Evolutionary conservation across 352 stramenopile species (phyloP), one percentile per base, ranked within the genome.

Genomic region (Albugo candida): DNA sequence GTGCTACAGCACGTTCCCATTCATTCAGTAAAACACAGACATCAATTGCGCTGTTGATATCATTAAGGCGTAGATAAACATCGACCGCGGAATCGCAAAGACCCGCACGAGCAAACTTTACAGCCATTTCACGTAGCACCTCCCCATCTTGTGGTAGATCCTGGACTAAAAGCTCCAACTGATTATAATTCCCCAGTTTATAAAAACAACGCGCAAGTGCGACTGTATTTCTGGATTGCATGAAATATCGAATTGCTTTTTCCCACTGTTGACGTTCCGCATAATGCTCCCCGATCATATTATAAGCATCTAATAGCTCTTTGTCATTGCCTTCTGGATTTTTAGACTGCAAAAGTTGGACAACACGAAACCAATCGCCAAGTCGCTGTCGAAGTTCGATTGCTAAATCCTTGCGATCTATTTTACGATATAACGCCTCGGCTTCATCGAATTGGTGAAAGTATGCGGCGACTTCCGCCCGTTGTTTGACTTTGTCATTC

Each of bases 331-430:
- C 59, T 19, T 38, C 55, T 31, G 76, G 81, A 17, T 73, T 79
- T n/a, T 70, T 67, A 0, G 71, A 76, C 31, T 87, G 75, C 40
- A 84, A 67, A 36, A 91, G 65, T 49, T 85, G 70, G 2, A 95
- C 66, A 14, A 96, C 87, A n/a, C 78, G 62, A 47, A 92, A 92
- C 81, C 86, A 96, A 59, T 97, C 87, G 10, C 87, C 85, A 19
- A 96, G 64, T 4, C 80, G 63, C 49, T 88, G 71, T 6, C 87
- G 74, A 17, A 96, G 59, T 24, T 95, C 81, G 38, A 96, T 91
- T 18, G 87, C 85, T 11, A 97, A 56, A 50, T 96, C 88, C 47
- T 93, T 93, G n/a, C 88, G 76, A 48, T 97, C 88, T 13, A 96
- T 96, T 55, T 95, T 89, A 16, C 80, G 64, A 61, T 96, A 95